Evolutionary conservation across 768 basidiomycete genomes (phyloP).

Genomic region (Lactarius sanguifluus): DNA sequence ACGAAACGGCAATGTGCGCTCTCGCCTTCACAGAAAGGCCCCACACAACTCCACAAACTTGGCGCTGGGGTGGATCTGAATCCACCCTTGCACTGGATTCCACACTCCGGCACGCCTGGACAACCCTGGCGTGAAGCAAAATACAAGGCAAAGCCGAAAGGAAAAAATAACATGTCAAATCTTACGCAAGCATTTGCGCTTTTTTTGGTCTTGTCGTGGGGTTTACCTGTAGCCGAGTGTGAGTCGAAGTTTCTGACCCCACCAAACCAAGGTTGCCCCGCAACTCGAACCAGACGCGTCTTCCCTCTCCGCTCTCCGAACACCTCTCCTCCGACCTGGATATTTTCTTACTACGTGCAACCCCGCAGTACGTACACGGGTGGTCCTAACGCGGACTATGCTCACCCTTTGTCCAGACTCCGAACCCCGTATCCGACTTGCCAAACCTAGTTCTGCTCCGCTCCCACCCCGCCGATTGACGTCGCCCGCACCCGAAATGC

Average conservation of each 20-base stretch:
- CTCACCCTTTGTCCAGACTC: neutral
- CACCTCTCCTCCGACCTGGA: neutral
- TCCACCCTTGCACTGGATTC: neutral
- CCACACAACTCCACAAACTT: conserved; percentile 7
- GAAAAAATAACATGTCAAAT: neutral
- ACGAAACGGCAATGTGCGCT: conserved; percentile 7
- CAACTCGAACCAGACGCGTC: neutral
- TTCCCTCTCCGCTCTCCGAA: neutral
- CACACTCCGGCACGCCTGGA: neutral
- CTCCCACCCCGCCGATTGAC: conserved; percentile 2
- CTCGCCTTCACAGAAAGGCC: conserved; percentile 6
- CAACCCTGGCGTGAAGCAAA: neutral
- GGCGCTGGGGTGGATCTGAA: conserved; percentile 3
- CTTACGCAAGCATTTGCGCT: neutral
- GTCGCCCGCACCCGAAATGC: neutral
- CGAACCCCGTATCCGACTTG: conserved; percentile 16
- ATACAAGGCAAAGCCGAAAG: neutral
- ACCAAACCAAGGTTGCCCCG: neutral
- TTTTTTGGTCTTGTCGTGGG: neutral
- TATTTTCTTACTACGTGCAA: neutral
- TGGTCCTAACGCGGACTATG: conserved; percentile 2
- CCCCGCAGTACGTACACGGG: neutral
- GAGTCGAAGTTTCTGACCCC: neutral
- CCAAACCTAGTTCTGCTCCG: conserved; percentile 9
- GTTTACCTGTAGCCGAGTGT: neutral